Base-by-base conservation (phyloP, 2,329 filamentous ascomycete genomes). In the Phaeosphaeria sp. region DNA sequence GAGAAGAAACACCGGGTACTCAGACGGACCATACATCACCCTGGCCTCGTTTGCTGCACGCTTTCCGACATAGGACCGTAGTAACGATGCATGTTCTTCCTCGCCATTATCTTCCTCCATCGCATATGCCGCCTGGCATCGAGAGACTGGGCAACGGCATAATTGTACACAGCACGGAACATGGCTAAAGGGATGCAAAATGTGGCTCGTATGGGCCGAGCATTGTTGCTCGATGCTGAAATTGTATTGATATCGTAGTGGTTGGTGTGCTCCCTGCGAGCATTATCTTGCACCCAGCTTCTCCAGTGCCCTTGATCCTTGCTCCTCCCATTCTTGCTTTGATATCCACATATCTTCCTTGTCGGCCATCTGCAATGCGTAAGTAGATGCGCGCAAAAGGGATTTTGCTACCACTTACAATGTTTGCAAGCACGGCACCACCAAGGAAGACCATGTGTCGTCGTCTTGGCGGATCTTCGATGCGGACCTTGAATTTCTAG, bases 401-500 rank as follows among this genome's bases (percentile, higher is more conserved):
- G 36, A n/a, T 9, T 18, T 33, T 20, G 6, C 27, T 51, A 27
- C 45, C 15, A 77, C 83, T 76, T 80, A 87, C 84, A 79, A 99
- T 96, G 77, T 98, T 98, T 69, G 95, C 95, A 72, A 99, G 83
- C 62, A 99, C 95, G 24, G 95, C 95, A 69, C 95, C 95, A 57
- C 95, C 95, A 55, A 99, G 81, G 85, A 99, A 98, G n/a, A 99
- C 95, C 93, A 99, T 98, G 83, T 99, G 95, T 79, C 94, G 87
- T 82, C 95, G 87, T 80, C 95, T 87, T 33, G 95, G 95, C 51
- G 95, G 95, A 78, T 99, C 95, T 79, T 99, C 95, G 83, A 99
- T 98, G 78, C 95, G 88, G 66, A 99, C 94, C 87, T 98, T 99
- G 86, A 99, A 99, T 88, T 98, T 99, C 88, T 88, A 68, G 49